phyloP scores from a whole-genome alignment of 2,329 filamentous ascomycete species.

The Xylariales sp. region DNA sequence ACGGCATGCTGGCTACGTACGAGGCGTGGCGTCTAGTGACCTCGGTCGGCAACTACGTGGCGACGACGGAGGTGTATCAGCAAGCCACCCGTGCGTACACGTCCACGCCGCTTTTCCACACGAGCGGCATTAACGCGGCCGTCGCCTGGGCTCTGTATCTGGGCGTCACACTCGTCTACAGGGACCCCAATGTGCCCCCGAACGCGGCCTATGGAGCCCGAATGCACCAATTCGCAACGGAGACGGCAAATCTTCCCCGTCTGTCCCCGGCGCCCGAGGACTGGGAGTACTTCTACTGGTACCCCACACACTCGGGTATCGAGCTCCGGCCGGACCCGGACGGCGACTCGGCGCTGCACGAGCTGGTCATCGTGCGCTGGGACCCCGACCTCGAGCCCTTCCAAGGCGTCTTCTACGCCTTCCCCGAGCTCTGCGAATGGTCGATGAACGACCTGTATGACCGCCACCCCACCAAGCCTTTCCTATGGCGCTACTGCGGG shows the following conservation, averaged over 20 bases:
- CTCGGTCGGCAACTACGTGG: conserved; percentile 7
- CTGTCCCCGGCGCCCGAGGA: conserved; percentile 15
- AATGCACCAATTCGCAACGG: conserved; percentile 18
- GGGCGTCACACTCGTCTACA: conserved; percentile 13
- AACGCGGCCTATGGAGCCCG: conserved; percentile 19
- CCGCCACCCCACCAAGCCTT: conserved; percentile 13
- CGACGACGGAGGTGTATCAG: conserved; percentile 16
- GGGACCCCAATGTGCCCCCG: conserved; percentile 14
- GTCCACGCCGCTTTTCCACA: conserved; percentile 23
- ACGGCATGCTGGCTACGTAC: conserved; percentile 17
- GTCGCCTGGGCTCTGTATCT: conserved; percentile 18
- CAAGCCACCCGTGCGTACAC: conserved; percentile 14
- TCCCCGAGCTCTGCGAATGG: conserved; percentile 11
- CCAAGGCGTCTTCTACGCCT: conserved; percentile 21
- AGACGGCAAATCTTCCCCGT: conserved; percentile 20
- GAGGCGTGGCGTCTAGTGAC: conserved; percentile 17
- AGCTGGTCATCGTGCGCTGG: conserved; percentile 19
- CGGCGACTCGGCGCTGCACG: conserved; percentile 5
- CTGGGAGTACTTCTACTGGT: conserved; percentile 27
- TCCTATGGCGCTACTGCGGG: conserved; percentile 15
- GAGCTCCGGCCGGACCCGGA: conserved; percentile 12
- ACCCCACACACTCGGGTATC: conserved; percentile 21
- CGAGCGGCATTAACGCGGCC: conserved; percentile 20
- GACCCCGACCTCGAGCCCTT: conserved; percentile 2
- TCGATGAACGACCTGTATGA: conserved; percentile 25